Conservation (phyloP, 805 yeast species). For the Schizosaccharomyces lindneri region DNA sequence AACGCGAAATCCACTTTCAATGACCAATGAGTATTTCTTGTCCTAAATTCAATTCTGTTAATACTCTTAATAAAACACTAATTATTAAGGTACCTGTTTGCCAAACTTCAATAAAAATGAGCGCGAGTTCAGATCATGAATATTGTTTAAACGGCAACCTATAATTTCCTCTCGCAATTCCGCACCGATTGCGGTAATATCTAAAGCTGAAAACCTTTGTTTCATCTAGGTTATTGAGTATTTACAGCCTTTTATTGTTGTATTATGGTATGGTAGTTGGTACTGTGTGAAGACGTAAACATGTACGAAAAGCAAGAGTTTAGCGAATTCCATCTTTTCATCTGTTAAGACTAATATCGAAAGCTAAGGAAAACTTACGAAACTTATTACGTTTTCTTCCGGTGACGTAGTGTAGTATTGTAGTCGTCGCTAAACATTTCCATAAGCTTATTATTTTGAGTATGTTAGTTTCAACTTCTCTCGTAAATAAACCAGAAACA, state of each 20-base stretch:
- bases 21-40: slow-evolving; percentile 44
- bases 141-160: slow-evolving; percentile 54
- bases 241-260: background rate
- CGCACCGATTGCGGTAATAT: slow-evolving; percentile 40
- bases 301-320: background rate
- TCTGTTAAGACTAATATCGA: no score
- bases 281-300: background rate
- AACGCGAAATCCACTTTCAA: slow-evolving; percentile 68
- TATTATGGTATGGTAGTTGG: background rate
- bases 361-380: no score
- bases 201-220: slow-evolving; percentile 74
- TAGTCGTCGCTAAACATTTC: no score
- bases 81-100: slow-evolving; percentile 10
- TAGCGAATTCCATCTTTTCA: no score
- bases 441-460: no score
- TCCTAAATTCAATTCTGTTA: slow-evolving; percentile 25
- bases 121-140: slow-evolving; percentile 54
- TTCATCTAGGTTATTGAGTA: slow-evolving; percentile 11
- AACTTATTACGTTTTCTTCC: no score
- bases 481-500: no score
- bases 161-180: slow-evolving; percentile 37
- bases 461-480: no score
- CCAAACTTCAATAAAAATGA: slow-evolving; percentile 62
- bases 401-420: no score
- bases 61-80: background rate